These are phyloP conservation scores for Paramecium caudatum DNA, from an alignment of 73 alveolate species.

Conservation along the genomic window DNA sequence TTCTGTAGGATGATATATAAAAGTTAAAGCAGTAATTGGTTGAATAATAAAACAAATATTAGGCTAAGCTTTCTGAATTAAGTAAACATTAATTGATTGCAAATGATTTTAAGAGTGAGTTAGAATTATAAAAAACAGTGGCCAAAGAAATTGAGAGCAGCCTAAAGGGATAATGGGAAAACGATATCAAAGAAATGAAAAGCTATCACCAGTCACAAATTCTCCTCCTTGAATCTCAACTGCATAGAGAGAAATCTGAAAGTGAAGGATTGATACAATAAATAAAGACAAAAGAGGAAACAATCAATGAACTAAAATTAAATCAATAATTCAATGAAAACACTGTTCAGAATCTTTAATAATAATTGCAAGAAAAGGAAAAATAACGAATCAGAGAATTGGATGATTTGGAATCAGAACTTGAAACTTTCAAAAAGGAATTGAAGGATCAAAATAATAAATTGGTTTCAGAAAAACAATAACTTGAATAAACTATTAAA, in stretches of 20 bases:
- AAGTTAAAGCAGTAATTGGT: background rate
- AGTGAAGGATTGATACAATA: background rate
- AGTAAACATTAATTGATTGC: conserved; percentile 16
- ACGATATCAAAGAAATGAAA: background rate
- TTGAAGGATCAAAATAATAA: background rate
- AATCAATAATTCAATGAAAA: background rate
- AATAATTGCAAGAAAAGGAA: background rate
- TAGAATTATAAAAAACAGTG: conserved; percentile 27
- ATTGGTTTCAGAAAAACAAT: background rate
- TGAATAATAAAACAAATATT: background rate
- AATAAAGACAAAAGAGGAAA: background rate
- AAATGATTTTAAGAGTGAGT: conserved; percentile 22
- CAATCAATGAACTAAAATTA: background rate
- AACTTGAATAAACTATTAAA: background rate
- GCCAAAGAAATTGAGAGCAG: background rate
- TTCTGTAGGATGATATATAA: background rate
- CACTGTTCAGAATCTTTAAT: no score
- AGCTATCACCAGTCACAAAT: background rate
- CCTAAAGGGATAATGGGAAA: conserved; percentile 2
- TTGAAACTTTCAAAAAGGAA: conserved; percentile 41
- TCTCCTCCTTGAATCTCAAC: background rate
- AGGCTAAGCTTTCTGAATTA: background rate
- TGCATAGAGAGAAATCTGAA: background rate
- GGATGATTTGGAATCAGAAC: background rate
- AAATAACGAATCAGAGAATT: conserved; percentile 1